phyloP scores from a whole-genome alignment of 768 basidiomycete genomes.

The Rhizopogon sp. region DNA sequence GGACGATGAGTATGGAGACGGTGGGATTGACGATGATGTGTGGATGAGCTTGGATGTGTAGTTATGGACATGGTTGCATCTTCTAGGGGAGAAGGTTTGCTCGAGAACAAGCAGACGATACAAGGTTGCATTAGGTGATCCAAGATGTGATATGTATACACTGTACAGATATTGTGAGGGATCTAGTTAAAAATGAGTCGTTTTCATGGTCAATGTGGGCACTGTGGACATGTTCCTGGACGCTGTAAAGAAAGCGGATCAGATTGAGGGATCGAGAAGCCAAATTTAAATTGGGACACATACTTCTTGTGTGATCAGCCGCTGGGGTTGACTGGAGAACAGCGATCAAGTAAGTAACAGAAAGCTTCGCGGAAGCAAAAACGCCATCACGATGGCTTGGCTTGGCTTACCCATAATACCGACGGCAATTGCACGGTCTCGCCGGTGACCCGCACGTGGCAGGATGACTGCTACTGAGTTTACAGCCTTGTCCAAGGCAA shows the following conservation, averaged over 20 bases:
- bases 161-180: slow-evolving; percentile 7
- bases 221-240: slow-evolving; percentile 35
- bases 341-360: neutral
- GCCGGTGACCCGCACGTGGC: slow-evolving; percentile 32
- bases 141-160: neutral
- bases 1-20: slow-evolving; percentile 61
- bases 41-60: slow-evolving; percentile 51
- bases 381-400: neutral
- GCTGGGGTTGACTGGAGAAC: slow-evolving; percentile 46
- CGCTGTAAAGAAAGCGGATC: slow-evolving; percentile 22
- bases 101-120: neutral
- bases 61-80: neutral
- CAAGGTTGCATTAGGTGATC: neutral
- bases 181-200: neutral
- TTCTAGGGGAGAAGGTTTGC: neutral
- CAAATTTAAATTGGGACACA: slow-evolving; percentile 12
- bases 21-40: slow-evolving; percentile 60
- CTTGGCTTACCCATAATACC: slow-evolving; percentile 46
- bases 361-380: slow-evolving; percentile 5
- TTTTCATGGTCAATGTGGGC: slow-evolving; percentile 14
- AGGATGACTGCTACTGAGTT: slow-evolving; percentile 46
- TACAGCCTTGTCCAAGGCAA: slow-evolving; percentile 43
- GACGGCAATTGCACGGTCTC: slow-evolving; percentile 42
- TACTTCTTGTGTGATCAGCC: slow-evolving; percentile 42
- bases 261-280: slow-evolving; percentile 6